Base-by-base conservation (phyloP, 1,284 basidiomycete genomes). In the Ceratobasidium sp. region DNA sequence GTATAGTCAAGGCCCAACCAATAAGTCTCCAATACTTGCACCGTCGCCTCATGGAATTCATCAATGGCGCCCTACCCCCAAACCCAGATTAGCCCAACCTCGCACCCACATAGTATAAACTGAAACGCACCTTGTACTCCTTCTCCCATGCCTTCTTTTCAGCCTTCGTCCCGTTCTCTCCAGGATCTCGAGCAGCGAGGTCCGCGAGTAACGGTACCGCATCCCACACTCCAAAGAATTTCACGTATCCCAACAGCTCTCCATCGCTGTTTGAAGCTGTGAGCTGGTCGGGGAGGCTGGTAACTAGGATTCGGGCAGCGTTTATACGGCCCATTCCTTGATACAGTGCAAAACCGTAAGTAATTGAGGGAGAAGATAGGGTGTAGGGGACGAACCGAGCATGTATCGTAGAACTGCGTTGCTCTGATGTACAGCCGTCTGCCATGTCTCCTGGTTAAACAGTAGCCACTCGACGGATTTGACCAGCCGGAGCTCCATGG, bases 401-500 rank as follows among this genome's bases (percentile, higher is more conserved):
- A 97, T 94, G 79, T 94, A 95, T 16, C 95, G 88, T 72, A 94
- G 81, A 63, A 96, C 91, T 47, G 92, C 89, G 75, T 96, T 95
- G 1, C 93, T 89, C 77, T 95, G 93, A 78, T 91, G 87, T 2
- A 98, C 83, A 0, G 95, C 95, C 18, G 89, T 89, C n/a, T 84
- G 82, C 75, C 90, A 89, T 0, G 94, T 97, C 21, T 86, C 82
- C 49, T 89, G 87, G 75, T 87, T 84, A 80, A 95, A 93, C 0
- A 89, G 93, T 55, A 97, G 93, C 97, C 97, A 99, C 79, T 98
- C 96, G 73, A 98, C 90, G 0, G 93, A 92, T 9, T 95, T 87
- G 62, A 98, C 86, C 9, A 99, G 84, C 59, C 92, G 82, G 49
- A 85, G 81, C 79, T 97, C 93, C 0, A 0, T 83, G 85, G 0